These are phyloP conservation scores for Saccharomyces hybrid DNA, from an alignment of 1,139 yeast species.

Conservation along the genomic window DNA sequence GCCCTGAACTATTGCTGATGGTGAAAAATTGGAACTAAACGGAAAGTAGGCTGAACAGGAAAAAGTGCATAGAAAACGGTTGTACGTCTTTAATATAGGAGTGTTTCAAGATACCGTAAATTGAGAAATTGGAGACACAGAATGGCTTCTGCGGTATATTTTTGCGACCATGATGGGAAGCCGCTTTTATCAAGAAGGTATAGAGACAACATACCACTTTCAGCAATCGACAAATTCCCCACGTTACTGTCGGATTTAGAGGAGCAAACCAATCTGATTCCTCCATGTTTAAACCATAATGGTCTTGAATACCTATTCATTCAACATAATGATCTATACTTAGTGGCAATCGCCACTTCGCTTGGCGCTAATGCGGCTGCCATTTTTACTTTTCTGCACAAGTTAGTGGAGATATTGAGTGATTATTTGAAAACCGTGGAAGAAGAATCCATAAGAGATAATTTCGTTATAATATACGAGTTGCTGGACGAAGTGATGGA, in stretches of 20 bases:
- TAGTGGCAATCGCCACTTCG: conserved; percentile 71
- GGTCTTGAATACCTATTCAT: conserved; percentile 82
- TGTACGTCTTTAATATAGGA: background rate
- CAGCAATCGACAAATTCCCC: conserved; percentile 82
- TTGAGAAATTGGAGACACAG: background rate
- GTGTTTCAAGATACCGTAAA: background rate
- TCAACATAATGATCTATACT: conserved; percentile 73
- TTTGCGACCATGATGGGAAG: conserved; percentile 85
- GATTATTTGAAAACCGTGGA: conserved; percentile 83
- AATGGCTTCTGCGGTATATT: conserved; percentile 91
- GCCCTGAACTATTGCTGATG: background rate
- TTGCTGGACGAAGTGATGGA: conserved; percentile 96
- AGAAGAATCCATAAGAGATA: conserved; percentile 91
- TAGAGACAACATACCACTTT: conserved; percentile 82
- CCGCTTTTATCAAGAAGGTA: conserved; percentile 84
- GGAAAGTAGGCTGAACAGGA: background rate
- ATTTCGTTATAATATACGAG: conserved; percentile 88
- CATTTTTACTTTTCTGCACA: conserved; percentile 67
- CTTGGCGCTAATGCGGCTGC: conserved; percentile 77
- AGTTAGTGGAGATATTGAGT: conserved; percentile 68
- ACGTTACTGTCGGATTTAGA: conserved; percentile 62
- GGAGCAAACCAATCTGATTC: conserved; percentile 50
- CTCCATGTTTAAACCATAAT: conserved; percentile 70
- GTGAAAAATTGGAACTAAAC: background rate
- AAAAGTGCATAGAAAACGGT: background rate